These are phyloP conservation scores for Peniophora sp. DNA, from an alignment of 1,284 basidiomycete species.

Conservation along the genomic window DNA sequence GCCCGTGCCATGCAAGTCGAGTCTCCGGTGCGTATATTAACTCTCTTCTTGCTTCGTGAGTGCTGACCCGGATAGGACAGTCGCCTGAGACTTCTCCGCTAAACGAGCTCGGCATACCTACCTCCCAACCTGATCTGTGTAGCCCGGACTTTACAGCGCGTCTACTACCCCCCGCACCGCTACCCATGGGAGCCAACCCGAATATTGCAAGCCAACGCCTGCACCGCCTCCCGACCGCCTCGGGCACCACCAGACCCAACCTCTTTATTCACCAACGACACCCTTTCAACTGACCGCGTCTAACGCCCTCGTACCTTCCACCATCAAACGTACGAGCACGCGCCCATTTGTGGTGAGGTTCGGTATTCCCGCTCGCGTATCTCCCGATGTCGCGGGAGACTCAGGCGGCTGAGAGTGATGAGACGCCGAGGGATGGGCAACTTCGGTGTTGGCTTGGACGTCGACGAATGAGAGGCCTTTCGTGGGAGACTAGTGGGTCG, in stretches of 20 bases:
- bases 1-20: constrained; percentile 28
- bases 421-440: no score
- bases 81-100: constrained; percentile 9
- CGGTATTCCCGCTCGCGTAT: constrained; percentile 24
- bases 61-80: not conserved
- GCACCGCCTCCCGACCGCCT: constrained; percentile 3
- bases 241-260: not conserved
- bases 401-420: no score
- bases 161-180: constrained; percentile 1
- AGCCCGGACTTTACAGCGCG: constrained; percentile 11
- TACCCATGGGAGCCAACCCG: not conserved
- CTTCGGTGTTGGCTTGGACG: no score
- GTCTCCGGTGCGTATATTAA: constrained; percentile 20
- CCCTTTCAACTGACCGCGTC: not conserved
- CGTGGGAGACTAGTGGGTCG: no score
- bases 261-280: not conserved
- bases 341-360: constrained; percentile 23
- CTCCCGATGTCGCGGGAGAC: not conserved
- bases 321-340: constrained; percentile 18
- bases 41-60: not conserved
- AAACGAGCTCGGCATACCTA: constrained; percentile 3
- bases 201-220: constrained; percentile 1
- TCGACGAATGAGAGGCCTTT: no score
- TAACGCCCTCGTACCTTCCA: not conserved
- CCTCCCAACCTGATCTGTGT: constrained; percentile 6